phyloP scores from a whole-genome alignment of 2,329 filamentous ascomycete species.

The Trichophyton mentagrophytes region DNA sequence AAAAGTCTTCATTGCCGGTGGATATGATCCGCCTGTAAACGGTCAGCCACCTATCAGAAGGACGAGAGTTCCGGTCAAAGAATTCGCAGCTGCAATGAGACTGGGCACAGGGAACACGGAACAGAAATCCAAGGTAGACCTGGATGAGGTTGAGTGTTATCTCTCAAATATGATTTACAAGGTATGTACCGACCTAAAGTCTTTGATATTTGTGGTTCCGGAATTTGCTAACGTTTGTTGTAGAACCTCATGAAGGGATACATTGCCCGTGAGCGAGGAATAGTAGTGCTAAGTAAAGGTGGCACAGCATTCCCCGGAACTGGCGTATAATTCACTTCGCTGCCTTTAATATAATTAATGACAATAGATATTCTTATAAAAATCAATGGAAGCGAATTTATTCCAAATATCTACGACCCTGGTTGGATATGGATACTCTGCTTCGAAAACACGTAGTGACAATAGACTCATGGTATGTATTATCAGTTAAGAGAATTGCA shows the following conservation, averaged over 20 bases:
- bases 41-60: constrained; percentile 46
- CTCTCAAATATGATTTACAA: constrained; percentile 98
- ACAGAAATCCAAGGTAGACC: constrained; percentile 51
- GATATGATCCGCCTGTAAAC: constrained; percentile 66
- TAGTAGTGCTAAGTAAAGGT: constrained; percentile 84
- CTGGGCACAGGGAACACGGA: constrained; percentile 47
- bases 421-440: not conserved
- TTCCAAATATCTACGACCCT: too few species aligned
- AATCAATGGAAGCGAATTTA: too few species aligned
- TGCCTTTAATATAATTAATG: not conserved
- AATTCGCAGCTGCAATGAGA: constrained; percentile 75
- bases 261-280: constrained; percentile 78
- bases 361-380: not conserved
- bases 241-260: constrained; percentile 96
- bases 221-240: constrained; percentile 8
- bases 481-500: not conserved
- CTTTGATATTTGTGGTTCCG: not conserved
- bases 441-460: not conserved
- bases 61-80: constrained; percentile 66
- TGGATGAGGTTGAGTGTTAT: constrained; percentile 90
- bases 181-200: constrained; percentile 38
- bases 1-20: constrained; percentile 77
- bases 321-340: constrained; percentile 39
- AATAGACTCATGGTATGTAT: not conserved
- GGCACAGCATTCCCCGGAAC: constrained; percentile 83